phyloP scores from a whole-genome alignment of 129 eudicot species.

The Dittrichia graveolens region DNA sequence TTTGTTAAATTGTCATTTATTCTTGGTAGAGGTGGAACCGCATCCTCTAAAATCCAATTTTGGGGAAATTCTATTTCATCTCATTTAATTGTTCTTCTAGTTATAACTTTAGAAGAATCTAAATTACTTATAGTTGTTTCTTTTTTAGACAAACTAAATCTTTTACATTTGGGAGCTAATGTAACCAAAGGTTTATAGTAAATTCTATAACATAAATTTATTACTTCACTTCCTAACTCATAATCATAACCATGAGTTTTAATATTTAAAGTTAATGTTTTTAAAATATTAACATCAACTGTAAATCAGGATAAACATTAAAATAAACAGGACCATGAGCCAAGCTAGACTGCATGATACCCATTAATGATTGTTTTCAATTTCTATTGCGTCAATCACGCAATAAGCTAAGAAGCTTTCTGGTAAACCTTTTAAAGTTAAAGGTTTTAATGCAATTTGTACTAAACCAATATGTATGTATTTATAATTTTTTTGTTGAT shows the following conservation, averaged over 20 bases:
- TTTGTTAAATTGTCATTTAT: no score
- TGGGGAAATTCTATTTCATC: neutral
- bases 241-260: slow-evolving; percentile 2
- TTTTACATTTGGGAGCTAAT: neutral
- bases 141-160: neutral
- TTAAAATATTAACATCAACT: neutral
- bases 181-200: neutral
- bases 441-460: neutral
- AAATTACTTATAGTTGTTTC: neutral
- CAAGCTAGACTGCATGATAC: neutral
- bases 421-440: slow-evolving; percentile 3
- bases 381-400: neutral
- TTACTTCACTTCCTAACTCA: neutral
- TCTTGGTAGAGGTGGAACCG: no score
- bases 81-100: neutral
- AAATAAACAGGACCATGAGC: neutral
- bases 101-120: neutral
- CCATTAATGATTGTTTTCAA: neutral
- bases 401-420: neutral
- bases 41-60: neutral
- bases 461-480: neutral
- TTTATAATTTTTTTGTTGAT: neutral
- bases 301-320: neutral
- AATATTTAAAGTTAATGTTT: neutral
- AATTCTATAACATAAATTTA: neutral